Evolutionary conservation across 2,329 filamentous ascomycete genomes (phyloP), one percentile per base, ranked within the genome.

Genomic region (Fusarium humuli): DNA sequence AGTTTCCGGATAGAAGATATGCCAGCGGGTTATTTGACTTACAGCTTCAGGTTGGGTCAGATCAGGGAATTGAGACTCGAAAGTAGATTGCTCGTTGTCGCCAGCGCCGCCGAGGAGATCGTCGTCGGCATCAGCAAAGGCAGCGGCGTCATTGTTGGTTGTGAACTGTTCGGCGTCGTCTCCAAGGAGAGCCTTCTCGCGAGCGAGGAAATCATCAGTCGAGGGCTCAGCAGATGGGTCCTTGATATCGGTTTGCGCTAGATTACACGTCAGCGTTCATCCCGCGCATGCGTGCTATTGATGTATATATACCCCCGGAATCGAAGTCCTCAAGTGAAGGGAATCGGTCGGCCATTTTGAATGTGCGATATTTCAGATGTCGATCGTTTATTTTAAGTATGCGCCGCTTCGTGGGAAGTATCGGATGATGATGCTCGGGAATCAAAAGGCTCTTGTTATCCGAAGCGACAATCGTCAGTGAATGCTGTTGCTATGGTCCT

Each of bases 81-180:
- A 98, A 69, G 81, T 79, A 29, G 81, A 79, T 65, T 85, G 79
- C 75, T 83, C 79, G 68, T 82, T 79, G 66, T 83, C 90, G 50
- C 88, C 90, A 50, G 89, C 89, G 54, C 94, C 86, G 64, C 94
- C 86, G 63, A 97, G 84, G 77, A 96, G 90, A 72, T 92, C 92
- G 69, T 91, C 89, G 57, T 83, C 86, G 71, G 88, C 84, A 74
- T 91, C 90, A 70, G 86, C 87, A 57, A 89, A 86, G 42, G 88
- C 88, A 60, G 87, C 86, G 62, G 87, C 84, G 78, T 97, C 93
- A 77, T 91, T 90, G 66, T 89, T 87, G 32, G 92, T 92, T 69
- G 91, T 87, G 81, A 99, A 99, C 83, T 94, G 92, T 75, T 94
- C 88, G 65, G 96, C 96, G 80, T 98, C 96, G 70, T 97, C 96